phyloP scores from a whole-genome alignment of 1,139 yeast genomes.

The Blastobotrys proliferans region DNA sequence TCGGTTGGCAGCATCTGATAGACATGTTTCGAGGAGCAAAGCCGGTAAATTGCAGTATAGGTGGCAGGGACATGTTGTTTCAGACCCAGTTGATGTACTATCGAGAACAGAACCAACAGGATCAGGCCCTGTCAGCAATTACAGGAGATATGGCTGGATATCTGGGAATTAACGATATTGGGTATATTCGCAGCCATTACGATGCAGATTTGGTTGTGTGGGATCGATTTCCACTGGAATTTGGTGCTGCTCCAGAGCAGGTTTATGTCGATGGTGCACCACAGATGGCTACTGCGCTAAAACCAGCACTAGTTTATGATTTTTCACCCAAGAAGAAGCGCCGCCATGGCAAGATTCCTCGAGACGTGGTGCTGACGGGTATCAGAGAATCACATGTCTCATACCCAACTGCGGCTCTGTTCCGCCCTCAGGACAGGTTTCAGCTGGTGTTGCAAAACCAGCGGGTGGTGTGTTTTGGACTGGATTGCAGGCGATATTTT shows the following conservation, averaged over 20 bases:
- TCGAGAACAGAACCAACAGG: background rate
- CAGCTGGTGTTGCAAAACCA: slow-evolving; percentile 5
- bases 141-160: slow-evolving; percentile 19
- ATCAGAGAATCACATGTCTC: slow-evolving; percentile 10
- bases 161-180: slow-evolving; percentile 16
- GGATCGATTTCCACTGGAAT: slow-evolving; percentile 18
- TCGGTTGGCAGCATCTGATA: slow-evolving; percentile 1
- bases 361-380: slow-evolving; percentile 8
- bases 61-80: slow-evolving; percentile 7
- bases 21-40: slow-evolving; percentile 6
- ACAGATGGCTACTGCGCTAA: slow-evolving; percentile 4
- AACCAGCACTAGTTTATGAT: background rate
- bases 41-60: background rate
- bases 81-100: slow-evolving; percentile 10
- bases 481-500: slow-evolving; percentile 11
- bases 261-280: slow-evolving; percentile 17
- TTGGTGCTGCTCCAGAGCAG: slow-evolving; percentile 18
- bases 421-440: slow-evolving; percentile 10
- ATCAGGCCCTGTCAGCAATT: slow-evolving; percentile 15
- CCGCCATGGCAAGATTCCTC: background rate
- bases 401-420: slow-evolving; percentile 6
- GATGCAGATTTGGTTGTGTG: slow-evolving; percentile 22
- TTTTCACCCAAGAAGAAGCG: background rate
- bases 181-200: slow-evolving; percentile 17
- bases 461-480: slow-evolving; percentile 6